Base-by-base conservation (phyloP, 2,329 filamentous ascomycete genomes). In the Didymella lethalis region DNA sequence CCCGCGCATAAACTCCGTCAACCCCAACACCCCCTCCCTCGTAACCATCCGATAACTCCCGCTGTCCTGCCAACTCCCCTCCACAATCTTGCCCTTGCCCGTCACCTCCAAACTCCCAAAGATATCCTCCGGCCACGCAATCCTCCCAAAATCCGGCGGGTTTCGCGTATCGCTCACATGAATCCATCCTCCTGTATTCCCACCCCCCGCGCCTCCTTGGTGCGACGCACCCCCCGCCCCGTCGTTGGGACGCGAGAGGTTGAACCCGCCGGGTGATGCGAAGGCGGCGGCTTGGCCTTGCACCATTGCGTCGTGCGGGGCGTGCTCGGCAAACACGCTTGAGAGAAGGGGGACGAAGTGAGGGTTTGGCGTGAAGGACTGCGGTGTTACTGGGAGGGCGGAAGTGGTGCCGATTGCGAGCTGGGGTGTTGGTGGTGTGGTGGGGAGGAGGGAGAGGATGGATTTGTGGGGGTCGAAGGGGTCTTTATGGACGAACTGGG, bases 41-140 rank as follows among this genome's bases (percentile, higher is more conserved):
- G 86, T 89, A 16, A 86, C 76, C 41, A 86, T 75, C 49, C 86
- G 77, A 78, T 88, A 88, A n/a, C 85, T 88, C 23, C 85, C 86
- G 71, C 83, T 86, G 29, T 81, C 75, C 73, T 88, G 86, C 77
- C 87, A 88, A 49, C 82, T 82, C 11, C 86, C 86, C 80, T 47
- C 81, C 44, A 82, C 84, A 72, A 88, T 87, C n/a, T 78, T 75
- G 1, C 86, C 86, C 18, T 80, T 63, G 0, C 79, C 80, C 74
- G 88, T 85, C 4, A 89, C 83, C 72, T 89, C 86, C 25, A 89
- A 69, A 64, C 85, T 88, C 14, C 86, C 86, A 68, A 89, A 85
- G 48, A 89, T 89, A 74, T 89, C 86, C 70, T 89, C 86, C 0
- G 86, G 86, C 83, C 83, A 87, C 50, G 86, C 84, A 61, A 88